Base-by-base conservation (phyloP, 1,139 yeast species). In the Geotrichum bryndzae region DNA sequence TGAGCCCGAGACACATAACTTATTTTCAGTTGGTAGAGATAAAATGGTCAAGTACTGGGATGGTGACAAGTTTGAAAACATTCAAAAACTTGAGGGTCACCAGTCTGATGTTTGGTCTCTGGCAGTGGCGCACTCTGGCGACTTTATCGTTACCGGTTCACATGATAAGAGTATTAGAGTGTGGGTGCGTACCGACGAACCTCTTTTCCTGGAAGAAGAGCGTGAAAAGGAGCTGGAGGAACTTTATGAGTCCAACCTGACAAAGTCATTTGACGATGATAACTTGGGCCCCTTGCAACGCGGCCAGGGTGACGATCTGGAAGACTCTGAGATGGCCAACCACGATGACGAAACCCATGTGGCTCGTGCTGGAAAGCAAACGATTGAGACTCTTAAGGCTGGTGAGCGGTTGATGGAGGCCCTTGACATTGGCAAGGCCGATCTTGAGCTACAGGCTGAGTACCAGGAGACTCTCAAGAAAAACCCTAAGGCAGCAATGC, bases 351-450 rank as follows among this genome's bases (percentile, higher is more conserved):
- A 74, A n/a, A 86, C 83, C 60, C 87, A 83, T 53, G 86, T 82
- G 10, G 82, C 83, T 8, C 82, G 82, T 60, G 97, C 91, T 13
- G 82, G 85, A 54, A 87, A 87, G 68, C 97, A 91, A 74, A 91
- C 97, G 0, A 79, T 87, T 72, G 99, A 94, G 70, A 88, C 97
- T 1, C 81, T 94, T 70, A 94, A 94, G 74, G 95, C 97, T 0
- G 97, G 99, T 67, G 99, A 94, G 75, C 87, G 86, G 69, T 77
- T 94, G 58, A 87, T 91, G 83, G 99, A 94, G 72, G 97, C 98
- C 0, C 78, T 94, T 56, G 98, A 94, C 67, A 79, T 92, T 66
- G 96, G 96, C 1, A 77, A 78, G 38, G 84, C 83, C 62, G 97
- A 91, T 68, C 76, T 90, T 53, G 85, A 83, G 53, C 83, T 83